Evolutionary conservation across 176 grass and related monocot genomes (phyloP), one percentile per base, ranked within the genome.

Genomic region (Paspalum notatum): DNA sequence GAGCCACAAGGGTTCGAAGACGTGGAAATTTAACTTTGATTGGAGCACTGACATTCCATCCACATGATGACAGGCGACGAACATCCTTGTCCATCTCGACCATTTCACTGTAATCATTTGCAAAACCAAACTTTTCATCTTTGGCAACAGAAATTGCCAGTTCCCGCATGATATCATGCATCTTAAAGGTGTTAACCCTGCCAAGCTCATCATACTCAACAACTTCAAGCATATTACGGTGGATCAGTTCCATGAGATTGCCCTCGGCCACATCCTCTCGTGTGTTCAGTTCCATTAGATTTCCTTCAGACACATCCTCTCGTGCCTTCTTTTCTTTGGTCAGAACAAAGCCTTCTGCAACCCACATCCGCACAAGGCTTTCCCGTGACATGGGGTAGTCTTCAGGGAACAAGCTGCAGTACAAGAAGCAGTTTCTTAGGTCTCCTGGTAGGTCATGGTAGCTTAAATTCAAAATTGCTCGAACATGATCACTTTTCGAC

Each of bases 151-250:
- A 46, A 9, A 85, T 45, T 68, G 84, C 87, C 20, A 93, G 43
- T 16, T 85, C 87, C 40, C 84, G 78, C 8, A 93, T 12, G 58
- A 83, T 51, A 27, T 85, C 84, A 74, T 93, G 91, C 76, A 90
- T 70, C 71, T 65, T 78, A 51, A 76, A 93, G 32, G 18, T 75
- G 2, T 20, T 68, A 0, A 90, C 71, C 51, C 76, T 86, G 0
- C 47, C 44, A 9, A 77, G 45, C 41, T 68, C 61, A 61, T 93
- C 86, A 32, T 9, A 79, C 5, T 69, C 49, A 1, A 62, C 58
- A 13, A 88, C 81, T 52, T 93, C 61, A 43, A 93, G 44, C 85
- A 93, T 51, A 24, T 86, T 85, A 7, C 82, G 61, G 8, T 42
- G 10, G 9, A 93, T 73, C 6, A 93, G 77, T 46, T 90, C 72